Evolutionary conservation across 2,329 filamentous ascomycete species (phyloP).

Genomic region (Didymella segeticola): DNA sequence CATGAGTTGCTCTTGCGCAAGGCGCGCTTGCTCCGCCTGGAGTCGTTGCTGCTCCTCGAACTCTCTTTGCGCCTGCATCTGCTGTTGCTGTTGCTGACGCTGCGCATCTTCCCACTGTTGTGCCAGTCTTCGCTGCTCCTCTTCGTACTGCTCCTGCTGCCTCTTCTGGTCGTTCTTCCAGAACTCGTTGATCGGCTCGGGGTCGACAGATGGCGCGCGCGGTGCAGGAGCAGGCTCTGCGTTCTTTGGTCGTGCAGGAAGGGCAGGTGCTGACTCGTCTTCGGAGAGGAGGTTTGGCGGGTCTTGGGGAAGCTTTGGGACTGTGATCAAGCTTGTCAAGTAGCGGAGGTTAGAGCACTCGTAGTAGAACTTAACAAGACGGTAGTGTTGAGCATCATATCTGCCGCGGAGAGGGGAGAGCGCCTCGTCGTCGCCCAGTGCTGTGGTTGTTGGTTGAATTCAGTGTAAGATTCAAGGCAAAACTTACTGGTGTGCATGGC

Average conservation of each 20-base stretch:
- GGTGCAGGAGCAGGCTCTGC: slow-evolving; percentile 71
- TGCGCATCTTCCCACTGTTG: slow-evolving; percentile 85
- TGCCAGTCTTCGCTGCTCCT: slow-evolving; percentile 87
- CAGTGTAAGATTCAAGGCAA: background rate
- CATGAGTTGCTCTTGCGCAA: slow-evolving; percentile 88
- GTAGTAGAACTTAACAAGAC: slow-evolving; percentile 97
- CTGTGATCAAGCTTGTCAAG: slow-evolving; percentile 92
- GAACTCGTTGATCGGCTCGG: slow-evolving; percentile 95
- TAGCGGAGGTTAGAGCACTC: slow-evolving; percentile 98
- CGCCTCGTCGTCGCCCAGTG: slow-evolving; percentile 91
- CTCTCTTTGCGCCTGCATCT: slow-evolving; percentile 86
- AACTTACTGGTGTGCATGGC: slow-evolving; percentile 91
- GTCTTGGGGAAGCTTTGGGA: slow-evolving; percentile 93
- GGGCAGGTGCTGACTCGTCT: slow-evolving; percentile 77
- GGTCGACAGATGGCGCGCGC: slow-evolving; percentile 74
- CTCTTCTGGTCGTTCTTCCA: slow-evolving; percentile 93
- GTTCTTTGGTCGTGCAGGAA: slow-evolving; percentile 76
- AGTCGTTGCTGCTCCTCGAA: slow-evolving; percentile 94
- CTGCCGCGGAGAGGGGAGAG: slow-evolving; percentile 84
- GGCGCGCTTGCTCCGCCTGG: slow-evolving; percentile 85
- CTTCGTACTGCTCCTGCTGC: slow-evolving; percentile 93
- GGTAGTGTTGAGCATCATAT: slow-evolving; percentile 96
- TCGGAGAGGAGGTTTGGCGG: slow-evolving; percentile 87
- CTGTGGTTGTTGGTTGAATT: slow-evolving; percentile 50
- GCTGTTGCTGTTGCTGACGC: slow-evolving; percentile 79